Percentiles rank a stretch among this genome's conserved stretches.
Conservation (phyloP, 176 grass and related monocot genomes). For the Oryza glaberrima region DNA sequence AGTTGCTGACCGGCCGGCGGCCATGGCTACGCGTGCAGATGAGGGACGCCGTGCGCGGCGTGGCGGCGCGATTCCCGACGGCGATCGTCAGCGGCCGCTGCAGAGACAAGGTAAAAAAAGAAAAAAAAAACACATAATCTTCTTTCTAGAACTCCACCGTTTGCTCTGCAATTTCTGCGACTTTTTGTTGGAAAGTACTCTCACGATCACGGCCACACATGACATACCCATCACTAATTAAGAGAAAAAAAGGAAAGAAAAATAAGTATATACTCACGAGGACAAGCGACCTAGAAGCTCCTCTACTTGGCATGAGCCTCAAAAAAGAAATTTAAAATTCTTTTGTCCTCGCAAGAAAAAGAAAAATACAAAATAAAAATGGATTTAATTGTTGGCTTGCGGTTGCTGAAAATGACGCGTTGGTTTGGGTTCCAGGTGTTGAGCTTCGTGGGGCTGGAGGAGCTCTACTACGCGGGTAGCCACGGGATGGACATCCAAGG, state of each 20-base stretch:
- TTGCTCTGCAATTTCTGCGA: not conserved
- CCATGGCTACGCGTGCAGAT: slow-evolving; percentile 44
- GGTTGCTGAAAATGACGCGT: not conserved
- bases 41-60: slow-evolving; percentile 66
- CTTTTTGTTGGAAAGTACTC: not conserved
- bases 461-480: slow-evolving; percentile 90
- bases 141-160: not conserved
- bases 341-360: not conserved
- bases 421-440: slow-evolving; percentile 47
- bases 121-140: not conserved
- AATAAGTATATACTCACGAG: not conserved
- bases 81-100: slow-evolving; percentile 81
- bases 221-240: not conserved
- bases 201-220: slow-evolving; percentile 3
- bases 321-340: not conserved
- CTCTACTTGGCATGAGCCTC: slow-evolving; percentile 14
- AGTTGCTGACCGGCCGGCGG: not conserved
- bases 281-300: slow-evolving; percentile 37
- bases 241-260: not conserved
- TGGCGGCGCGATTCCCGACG: slow-evolving; percentile 67
- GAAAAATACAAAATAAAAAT: not conserved
- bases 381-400: not conserved
- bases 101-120: slow-evolving; percentile 59
- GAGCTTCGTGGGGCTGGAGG: slow-evolving; percentile 59
- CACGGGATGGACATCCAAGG: slow-evolving; percentile 93